These are phyloP conservation scores for Lactarius deliciosus DNA, from an alignment of 768 basidiomycete species.

Conservation along the genomic window DNA sequence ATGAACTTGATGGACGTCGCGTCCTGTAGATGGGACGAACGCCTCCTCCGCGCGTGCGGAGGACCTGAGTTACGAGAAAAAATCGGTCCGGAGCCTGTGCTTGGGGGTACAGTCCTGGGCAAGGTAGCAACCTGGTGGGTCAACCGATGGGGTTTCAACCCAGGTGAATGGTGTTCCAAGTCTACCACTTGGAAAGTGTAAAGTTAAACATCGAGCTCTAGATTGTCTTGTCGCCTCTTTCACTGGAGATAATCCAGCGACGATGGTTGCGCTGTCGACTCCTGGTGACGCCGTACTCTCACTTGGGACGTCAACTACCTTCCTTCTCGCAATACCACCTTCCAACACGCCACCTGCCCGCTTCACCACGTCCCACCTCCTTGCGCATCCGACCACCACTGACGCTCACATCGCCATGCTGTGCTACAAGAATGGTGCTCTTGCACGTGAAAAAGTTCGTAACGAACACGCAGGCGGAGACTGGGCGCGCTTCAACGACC, in stretches of 20 bases:
- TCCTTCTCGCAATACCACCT: slow-evolving; percentile 75
- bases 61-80: slow-evolving; percentile 65
- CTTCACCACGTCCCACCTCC: slow-evolving; percentile 72
- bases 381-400: slow-evolving; percentile 63
- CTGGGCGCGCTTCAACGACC: slow-evolving; percentile 71
- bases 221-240: slow-evolving; percentile 82
- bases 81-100: slow-evolving; percentile 74
- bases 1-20: slow-evolving; percentile 87
- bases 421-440: slow-evolving; percentile 87
- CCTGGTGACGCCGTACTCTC: slow-evolving; percentile 84
- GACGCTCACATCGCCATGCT: slow-evolving; percentile 83
- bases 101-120: slow-evolving; percentile 67
- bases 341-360: slow-evolving; percentile 61
- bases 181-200: not conserved
- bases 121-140: slow-evolving; percentile 69
- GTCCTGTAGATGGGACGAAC: slow-evolving; percentile 70
- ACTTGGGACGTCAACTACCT: slow-evolving; percentile 85
- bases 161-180: slow-evolving; percentile 42
- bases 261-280: slow-evolving; percentile 68
- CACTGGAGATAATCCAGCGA: slow-evolving; percentile 89
- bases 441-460: slow-evolving; percentile 76
- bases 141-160: slow-evolving; percentile 69
- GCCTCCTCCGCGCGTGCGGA: slow-evolving; percentile 64
- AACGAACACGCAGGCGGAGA: slow-evolving; percentile 57
- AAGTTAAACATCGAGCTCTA: slow-evolving; percentile 30